phyloP scores from a whole-genome alignment of 805 yeast genomes.

The Metschnikowia corniflorae region DNA sequence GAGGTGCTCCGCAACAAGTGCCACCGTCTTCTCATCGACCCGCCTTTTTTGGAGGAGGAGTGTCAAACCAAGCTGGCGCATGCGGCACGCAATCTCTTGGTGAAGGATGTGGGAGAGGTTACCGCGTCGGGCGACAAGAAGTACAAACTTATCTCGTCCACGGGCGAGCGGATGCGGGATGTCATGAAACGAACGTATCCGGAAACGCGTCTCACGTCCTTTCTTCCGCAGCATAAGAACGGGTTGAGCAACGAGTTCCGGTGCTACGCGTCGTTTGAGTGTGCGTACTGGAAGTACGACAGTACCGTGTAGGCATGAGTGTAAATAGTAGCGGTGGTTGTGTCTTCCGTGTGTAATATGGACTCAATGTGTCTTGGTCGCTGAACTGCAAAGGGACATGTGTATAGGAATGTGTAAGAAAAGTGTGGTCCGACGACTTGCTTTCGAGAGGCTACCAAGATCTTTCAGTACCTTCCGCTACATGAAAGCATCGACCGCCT shows the following conservation, averaged over 20 bases:
- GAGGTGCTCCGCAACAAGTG: conserved; percentile 54
- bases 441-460: no score
- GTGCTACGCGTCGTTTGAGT: conserved; percentile 78
- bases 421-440: no score
- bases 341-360: no score
- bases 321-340: no score
- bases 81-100: conserved; percentile 56
- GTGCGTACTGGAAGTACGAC: conserved; percentile 60
- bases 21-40: conserved; percentile 75
- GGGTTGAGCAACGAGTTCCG: conserved; percentile 86
- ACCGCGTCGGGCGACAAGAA: conserved; percentile 40
- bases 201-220: conserved; percentile 59
- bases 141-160: conserved; percentile 64
- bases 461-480: no score
- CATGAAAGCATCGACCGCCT: no score
- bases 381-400: no score
- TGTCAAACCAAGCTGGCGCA: conserved; percentile 66
- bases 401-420: no score
- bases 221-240: conserved; percentile 75
- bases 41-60: conserved; percentile 79
- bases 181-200: conserved; percentile 63
- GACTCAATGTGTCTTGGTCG: no score
- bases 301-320: conserved; percentile 12
- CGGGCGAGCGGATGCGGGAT: conserved; percentile 84
- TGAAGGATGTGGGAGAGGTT: conserved; percentile 32